Evolutionary conservation across 179 eudicot genomes (phyloP), one percentile per base, ranked within the genome.

Genomic region (Silene coronaria): DNA sequence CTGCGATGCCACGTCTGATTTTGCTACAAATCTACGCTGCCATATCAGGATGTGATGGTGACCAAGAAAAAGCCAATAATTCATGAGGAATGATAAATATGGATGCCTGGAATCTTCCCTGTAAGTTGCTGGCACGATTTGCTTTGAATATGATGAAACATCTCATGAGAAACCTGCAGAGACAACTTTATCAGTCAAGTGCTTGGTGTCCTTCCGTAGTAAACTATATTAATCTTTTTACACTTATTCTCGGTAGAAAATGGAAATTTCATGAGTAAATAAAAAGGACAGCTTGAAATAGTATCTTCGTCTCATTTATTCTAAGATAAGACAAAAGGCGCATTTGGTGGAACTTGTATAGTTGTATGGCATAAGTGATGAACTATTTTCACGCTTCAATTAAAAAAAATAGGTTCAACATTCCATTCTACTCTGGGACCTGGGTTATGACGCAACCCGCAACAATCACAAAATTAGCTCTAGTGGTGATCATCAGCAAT

Each of bases 261-360:
- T 13, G 23, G 45, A 30, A 72, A 70, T 19, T 9, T 45, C 10
- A 7, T 2, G 28, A 10, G 48, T 26, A 26, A 23, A 26, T 30
- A 21, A 19, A 21, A 19, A 27, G 4, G 32, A 46, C 22, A 19
- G 19, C 21, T 77, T 7, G 42, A 77, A 11, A 53, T 2, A 70
- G 57, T 72, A 92, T 96, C 92, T 92, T 82, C 5, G 88, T 85
- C 60, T 86, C 93, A 73, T 85, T 87, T 48, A 86, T 32, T 61
- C 90, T 84, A 51, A 82, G 92, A 76, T 84, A 51, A 82, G 92
- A 76, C 97, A 94, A 78, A 94, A 94, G 32, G 88, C 94, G 83
- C 98, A 92, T 59, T 69, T 78, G 14, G 62, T 83, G 27, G 81
- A 38, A 64, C 22, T 63, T 34, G 67, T 75, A 11, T 79, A 78